These are phyloP conservation scores for Fraxinus platypoda DNA, from an alignment of 305 asterid genomes.

Conservation along the genomic window DNA sequence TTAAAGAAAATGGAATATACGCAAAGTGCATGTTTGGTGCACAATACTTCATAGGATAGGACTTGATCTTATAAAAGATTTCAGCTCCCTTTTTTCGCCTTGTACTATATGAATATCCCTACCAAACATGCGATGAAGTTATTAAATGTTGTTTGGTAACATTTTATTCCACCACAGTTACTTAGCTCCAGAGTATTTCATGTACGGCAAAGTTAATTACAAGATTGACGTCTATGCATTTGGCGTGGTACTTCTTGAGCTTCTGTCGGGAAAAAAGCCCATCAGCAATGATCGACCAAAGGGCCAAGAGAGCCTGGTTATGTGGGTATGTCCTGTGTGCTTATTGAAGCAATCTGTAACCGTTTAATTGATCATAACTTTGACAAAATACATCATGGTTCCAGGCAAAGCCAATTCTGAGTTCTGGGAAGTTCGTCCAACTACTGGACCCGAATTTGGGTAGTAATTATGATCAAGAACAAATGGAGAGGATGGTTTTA, in stretches of 20 bases:
- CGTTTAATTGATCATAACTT: not conserved
- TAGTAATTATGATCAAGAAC: constrained; percentile 52
- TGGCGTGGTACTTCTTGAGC: constrained; percentile 98
- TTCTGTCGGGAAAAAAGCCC: constrained; percentile 92
- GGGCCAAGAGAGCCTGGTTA: constrained; percentile 96
- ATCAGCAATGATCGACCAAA: constrained; percentile 72
- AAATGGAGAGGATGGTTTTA: constrained; percentile 79
- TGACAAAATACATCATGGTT: constrained; percentile 2
- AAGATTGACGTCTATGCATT: constrained; percentile 93
- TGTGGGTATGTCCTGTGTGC: constrained; percentile 72
- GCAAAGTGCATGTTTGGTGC: not conserved
- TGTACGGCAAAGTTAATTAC: constrained; percentile 91
- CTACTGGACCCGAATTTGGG: constrained; percentile 71
- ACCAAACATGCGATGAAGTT: not conserved
- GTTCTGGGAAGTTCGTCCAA: constrained; percentile 50
- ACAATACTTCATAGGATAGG: not conserved
- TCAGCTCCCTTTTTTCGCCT: not conserved
- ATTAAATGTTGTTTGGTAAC: constrained; percentile 4
- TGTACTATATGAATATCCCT: not conserved
- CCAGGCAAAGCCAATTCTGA: constrained; percentile 84
- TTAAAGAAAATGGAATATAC: not conserved
- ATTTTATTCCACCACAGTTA: constrained; percentile 43
- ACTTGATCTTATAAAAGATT: not conserved
- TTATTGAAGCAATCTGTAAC: not conserved
- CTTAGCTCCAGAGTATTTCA: constrained; percentile 97